Conservation (phyloP, 805 yeast species). For the Myxozyma vanderwaltii region DNA sequence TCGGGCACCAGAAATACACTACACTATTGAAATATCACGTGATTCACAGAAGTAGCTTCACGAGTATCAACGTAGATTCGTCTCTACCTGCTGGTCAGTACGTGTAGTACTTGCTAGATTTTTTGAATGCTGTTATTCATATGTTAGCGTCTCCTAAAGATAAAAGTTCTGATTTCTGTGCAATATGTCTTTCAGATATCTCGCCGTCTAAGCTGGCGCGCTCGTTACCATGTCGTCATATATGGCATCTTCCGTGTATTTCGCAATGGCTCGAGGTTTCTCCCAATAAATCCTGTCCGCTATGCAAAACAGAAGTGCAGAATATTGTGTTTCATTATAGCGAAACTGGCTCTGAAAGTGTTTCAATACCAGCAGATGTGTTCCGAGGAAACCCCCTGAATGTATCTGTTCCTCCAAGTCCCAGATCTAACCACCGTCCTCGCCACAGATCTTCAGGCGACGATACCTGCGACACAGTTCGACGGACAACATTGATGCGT, state of each 20-base stretch:
- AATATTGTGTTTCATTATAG: conserved; percentile 4
- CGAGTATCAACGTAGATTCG: no score
- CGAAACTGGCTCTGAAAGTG: background rate
- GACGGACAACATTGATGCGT: conserved; percentile 6
- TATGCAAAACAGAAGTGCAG: conserved; percentile 20
- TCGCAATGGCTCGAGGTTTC: conserved; percentile 27
- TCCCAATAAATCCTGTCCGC: conserved; percentile 22
- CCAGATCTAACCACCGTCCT: background rate
- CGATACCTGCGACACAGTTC: background rate
- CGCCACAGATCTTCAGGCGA: background rate
- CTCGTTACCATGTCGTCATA: conserved; percentile 25
- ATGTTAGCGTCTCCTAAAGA: background rate
- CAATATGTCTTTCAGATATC: conserved; percentile 22
- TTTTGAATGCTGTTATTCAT: no score
- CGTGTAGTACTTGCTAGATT: no score
- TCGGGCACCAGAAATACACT: background rate
- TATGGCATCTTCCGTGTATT: conserved; percentile 24
- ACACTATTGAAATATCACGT: background rate
- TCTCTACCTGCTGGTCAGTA: no score
- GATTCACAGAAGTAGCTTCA: no score
- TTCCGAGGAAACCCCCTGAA: background rate
- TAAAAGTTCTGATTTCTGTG: conserved; percentile 12
- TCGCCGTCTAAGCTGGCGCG: conserved; percentile 4
- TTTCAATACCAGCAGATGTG: background rate
- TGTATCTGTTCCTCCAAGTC: background rate